These are phyloP conservation scores for Tetrapisispora iriomotensis DNA, from an alignment of 805 yeast species.

Conservation along the genomic window DNA sequence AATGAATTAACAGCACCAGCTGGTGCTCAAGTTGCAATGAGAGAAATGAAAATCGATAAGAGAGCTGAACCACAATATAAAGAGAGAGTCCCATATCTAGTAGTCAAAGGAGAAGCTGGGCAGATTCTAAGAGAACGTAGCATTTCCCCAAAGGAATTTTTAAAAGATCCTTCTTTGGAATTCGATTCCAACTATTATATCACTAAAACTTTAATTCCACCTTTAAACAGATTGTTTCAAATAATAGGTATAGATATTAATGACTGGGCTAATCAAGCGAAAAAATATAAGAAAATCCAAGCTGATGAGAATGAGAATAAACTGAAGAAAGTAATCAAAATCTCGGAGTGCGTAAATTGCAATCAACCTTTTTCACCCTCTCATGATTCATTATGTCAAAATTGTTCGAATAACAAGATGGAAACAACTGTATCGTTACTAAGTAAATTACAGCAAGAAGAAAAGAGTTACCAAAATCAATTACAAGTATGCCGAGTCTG, in stretches of 20 bases:
- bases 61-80: slow-evolving; percentile 77
- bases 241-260: slow-evolving; percentile 72
- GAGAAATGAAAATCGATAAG: slow-evolving; percentile 51
- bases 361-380: slow-evolving; percentile 7
- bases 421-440: slow-evolving; percentile 2
- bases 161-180: slow-evolving; percentile 34
- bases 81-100: slow-evolving; percentile 84
- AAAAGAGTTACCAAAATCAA: slow-evolving; percentile 23
- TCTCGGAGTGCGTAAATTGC: slow-evolving; percentile 26
- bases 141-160: slow-evolving; percentile 63
- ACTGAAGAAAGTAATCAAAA: slow-evolving; percentile 14
- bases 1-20: slow-evolving; percentile 71
- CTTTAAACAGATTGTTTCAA: slow-evolving; percentile 74
- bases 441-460: slow-evolving; percentile 9
- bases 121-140: slow-evolving; percentile 66
- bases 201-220: slow-evolving; percentile 75
- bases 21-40: slow-evolving; percentile 76
- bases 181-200: slow-evolving; percentile 84
- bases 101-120: slow-evolving; percentile 47
- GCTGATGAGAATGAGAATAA: slow-evolving; percentile 2
- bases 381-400: not conserved
- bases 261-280: slow-evolving; percentile 55
- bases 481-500: slow-evolving; percentile 32
- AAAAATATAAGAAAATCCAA: slow-evolving; percentile 4
- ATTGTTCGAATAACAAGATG: slow-evolving; percentile 2